Base-by-base conservation (phyloP, 768 basidiomycete species). In the Lanmaoa rubissima region DNA sequence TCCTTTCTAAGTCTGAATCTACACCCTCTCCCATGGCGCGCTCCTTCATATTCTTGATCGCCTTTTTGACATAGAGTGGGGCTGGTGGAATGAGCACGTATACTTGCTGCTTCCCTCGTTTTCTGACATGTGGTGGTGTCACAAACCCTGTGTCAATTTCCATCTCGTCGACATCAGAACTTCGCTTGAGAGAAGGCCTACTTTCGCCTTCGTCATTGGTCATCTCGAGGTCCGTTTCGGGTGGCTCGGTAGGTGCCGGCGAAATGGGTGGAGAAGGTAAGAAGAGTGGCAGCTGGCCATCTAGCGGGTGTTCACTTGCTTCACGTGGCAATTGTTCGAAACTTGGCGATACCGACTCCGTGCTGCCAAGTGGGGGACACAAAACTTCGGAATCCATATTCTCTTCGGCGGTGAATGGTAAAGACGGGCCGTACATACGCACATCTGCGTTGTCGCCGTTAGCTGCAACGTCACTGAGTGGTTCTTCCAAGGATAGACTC, bases 221-320 rank as follows among this genome's bases (percentile, higher is more conserved):
- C 31, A 59, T 56, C 42, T 65, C 63, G 39, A 52, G 49, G 42
- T 67, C 67, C 48, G 63, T 63, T 55, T 61, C 65, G 10, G 61
- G 64, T 28, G 66, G 63, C 32, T 61, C 58, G 26, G 61, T 61
- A 5, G 45, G 51, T 19, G 55, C 31, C 34, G 75, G 74, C 19
- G 75, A 77, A 54, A 65, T 57, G 1, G 75, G 69, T 7, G 76
- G 76, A 40, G 80, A 82, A 38, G 81, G 81, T 31, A 82, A 61
- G 60, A 83, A 83, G 45, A 82, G 69, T 31, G 81, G 82, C 14
- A 75, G 59, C 48, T 65, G 71, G 10, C 65, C 67, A 48, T 55
- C 59, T 26, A 41, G 26, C 16, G 12, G 32, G 17, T 42, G 55
- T 16, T 50, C 59, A 34, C 43, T 63, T 42, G 55, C 53, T 55